Percentiles rank a stretch among this genome's conserved stretches.
Evolutionary conservation across 345 rosid genomes (phyloP).

Genomic region (Adansonia digitata): DNA sequence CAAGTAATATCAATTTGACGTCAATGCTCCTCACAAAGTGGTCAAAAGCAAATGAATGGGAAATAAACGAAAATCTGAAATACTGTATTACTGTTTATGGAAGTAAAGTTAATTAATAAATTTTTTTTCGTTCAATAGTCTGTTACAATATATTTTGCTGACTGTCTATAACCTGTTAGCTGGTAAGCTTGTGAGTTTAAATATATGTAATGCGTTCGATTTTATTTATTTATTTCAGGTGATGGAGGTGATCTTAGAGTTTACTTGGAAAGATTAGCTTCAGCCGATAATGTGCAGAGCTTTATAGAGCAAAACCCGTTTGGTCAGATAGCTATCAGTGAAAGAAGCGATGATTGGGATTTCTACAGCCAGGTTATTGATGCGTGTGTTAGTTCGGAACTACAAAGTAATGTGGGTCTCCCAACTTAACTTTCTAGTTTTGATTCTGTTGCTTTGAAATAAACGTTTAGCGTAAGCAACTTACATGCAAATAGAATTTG

Average conservation of each 20-base stretch:
- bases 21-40: background rate
- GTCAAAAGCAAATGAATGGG: background rate
- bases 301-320: slow-evolving; percentile 61
- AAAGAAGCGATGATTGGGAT: slow-evolving; percentile 50
- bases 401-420: background rate
- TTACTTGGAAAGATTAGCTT: slow-evolving; percentile 52
- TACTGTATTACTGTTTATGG: background rate
- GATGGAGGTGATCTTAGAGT: slow-evolving; percentile 60
- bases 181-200: background rate
- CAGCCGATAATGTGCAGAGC: slow-evolving; percentile 47
- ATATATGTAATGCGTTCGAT: background rate
- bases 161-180: background rate
- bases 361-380: slow-evolving; percentile 42
- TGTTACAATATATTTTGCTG: background rate
- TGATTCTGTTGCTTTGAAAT: background rate
- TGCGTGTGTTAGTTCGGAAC: background rate
- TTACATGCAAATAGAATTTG: background rate
- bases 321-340: slow-evolving; percentile 63
- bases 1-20: background rate
- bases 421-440: background rate
- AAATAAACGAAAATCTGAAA: background rate
- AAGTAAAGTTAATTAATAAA: background rate
- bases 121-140: background rate
- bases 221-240: slow-evolving; percentile 42
- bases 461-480: background rate